Evolutionary conservation across 228 moss, liverwort and hornwort genomes (phyloP).

Genomic region (Sphagnum magellanicum): DNA sequence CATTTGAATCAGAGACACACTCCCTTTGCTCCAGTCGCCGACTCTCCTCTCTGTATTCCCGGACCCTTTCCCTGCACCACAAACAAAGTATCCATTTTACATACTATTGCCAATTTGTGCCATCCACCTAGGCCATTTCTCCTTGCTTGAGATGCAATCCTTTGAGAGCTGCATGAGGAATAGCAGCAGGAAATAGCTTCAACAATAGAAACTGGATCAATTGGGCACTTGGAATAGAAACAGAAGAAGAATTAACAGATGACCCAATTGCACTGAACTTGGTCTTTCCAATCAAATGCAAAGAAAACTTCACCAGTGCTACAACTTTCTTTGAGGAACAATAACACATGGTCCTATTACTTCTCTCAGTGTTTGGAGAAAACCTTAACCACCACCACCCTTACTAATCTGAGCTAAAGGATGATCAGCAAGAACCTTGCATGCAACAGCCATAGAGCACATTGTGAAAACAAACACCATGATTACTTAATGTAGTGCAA

Average conservation of each 20-base stretch:
- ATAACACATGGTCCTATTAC: no score
- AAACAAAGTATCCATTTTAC: neutral
- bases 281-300: no score
- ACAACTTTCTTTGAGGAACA: no score
- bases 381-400: no score
- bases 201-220: neutral
- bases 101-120: neutral
- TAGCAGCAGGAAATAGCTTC: neutral
- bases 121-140: neutral
- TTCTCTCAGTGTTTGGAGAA: no score
- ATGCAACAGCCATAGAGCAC: no score
- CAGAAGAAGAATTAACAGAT: neutral
- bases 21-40: slow-evolving; percentile 86
- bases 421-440: no score
- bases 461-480: no score
- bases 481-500: no score
- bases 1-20: slow-evolving; percentile 65
- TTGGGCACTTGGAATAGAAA: neutral
- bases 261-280: neutral
- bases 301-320: no score
- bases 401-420: no score
- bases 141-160: neutral
- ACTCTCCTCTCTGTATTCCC: slow-evolving; percentile 90
- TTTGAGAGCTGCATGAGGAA: neutral
- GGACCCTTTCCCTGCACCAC: slow-evolving; percentile 66